Conservation (phyloP, 2,329 filamentous ascomycete species). For the Pseudocercospora pini-densiflorae region DNA sequence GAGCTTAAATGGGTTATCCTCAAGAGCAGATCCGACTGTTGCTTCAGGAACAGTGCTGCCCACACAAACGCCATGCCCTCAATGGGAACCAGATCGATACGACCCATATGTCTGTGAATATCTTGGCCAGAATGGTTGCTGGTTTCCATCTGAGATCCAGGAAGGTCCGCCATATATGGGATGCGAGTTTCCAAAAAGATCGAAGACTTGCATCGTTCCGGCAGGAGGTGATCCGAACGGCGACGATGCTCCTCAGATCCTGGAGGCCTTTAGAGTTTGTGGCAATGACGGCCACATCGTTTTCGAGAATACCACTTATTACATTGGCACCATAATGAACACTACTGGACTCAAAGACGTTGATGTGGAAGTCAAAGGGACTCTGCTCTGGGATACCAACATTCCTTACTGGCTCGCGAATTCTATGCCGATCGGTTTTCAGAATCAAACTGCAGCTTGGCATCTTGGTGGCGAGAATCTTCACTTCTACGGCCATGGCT, state of each 20-base stretch:
- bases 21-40: not conserved
- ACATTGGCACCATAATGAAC: slow-evolving; percentile 55
- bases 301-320: slow-evolving; percentile 23
- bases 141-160: slow-evolving; percentile 27
- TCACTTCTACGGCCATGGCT: slow-evolving; percentile 53
- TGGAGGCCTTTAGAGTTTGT: slow-evolving; percentile 56
- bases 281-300: slow-evolving; percentile 43
- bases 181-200: not conserved
- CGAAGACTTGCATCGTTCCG: slow-evolving; percentile 27
- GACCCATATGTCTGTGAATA: slow-evolving; percentile 36
- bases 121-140: slow-evolving; percentile 33
- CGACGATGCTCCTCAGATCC: slow-evolving; percentile 59
- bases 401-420: slow-evolving; percentile 58
- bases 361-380: slow-evolving; percentile 55
- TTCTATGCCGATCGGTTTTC: slow-evolving; percentile 58
- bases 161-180: slow-evolving; percentile 29
- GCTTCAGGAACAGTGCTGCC: not conserved
- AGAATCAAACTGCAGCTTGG: slow-evolving; percentile 61
- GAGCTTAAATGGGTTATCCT: not conserved
- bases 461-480: slow-evolving; percentile 60
- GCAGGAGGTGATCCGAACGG: slow-evolving; percentile 24
- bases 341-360: slow-evolving; percentile 52
- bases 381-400: slow-evolving; percentile 48
- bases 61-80: not conserved
- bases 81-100: slow-evolving; percentile 23